Base-by-base conservation (phyloP, 2,329 filamentous ascomycete genomes). In the Lachnellula hyalina region DNA sequence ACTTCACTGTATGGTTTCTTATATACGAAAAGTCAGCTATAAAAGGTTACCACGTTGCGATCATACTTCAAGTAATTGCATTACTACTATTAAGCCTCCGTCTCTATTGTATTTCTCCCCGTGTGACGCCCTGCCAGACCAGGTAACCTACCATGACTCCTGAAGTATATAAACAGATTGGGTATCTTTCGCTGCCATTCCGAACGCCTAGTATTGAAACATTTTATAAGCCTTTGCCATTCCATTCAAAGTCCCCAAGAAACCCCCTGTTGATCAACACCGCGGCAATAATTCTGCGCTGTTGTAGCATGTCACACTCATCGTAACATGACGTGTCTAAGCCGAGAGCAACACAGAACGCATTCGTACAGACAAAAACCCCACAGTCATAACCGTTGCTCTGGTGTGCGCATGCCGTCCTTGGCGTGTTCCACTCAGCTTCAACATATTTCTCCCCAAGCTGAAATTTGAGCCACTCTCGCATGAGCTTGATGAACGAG, bases 311-410 rank as follows among this genome's bases (percentile, higher is more conserved):
- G 52, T 87, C 79, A 0, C 67, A 60, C 36, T 78, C 71, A 1
- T 69, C 62, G 55, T 87, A 84, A 28, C 73, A 72, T 8, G 62
- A 62, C 1, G 69, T 67, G 6, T 72, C 68, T 12, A 73, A 63
- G 1, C 72, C 74, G 15, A 72, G 68, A 2, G 76, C 70, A 34
- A 75, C 64, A 53, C 83, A 87, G 47, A 90, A 78, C 15, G 81
- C 84, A 65, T 92, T 93, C 17, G 87, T 81, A 61, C 89, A 83
- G 14, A 85, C 82, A 67, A 90, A 89, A 3, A 90, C 81, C n/a
- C 89, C 89, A 62, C 89, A 92, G 67, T 92, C 89, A 65, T 80
- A 83, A 1, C 79, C 78, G 65, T 92, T 92, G 25, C 72, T 75
- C 68, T 92, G 88, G 2, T 60, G 63, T 0, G 81, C 77, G 36